Percentiles rank a stretch among this genome's conserved stretches.
Evolutionary conservation across 2,329 filamentous ascomycete genomes (phyloP).

Genomic region (Claviceps paspali): DNA sequence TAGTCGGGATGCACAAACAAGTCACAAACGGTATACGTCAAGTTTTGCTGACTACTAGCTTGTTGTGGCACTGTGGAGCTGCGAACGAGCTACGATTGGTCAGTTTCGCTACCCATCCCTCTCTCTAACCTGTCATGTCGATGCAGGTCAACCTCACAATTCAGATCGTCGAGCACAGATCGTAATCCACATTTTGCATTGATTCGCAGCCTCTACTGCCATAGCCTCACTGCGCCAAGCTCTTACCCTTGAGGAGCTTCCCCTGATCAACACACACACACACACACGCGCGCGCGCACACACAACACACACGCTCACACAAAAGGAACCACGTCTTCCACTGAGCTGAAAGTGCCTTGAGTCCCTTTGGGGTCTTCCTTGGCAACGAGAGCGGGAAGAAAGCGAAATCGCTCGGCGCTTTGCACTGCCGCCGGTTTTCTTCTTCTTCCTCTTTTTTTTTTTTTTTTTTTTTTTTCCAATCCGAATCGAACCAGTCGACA

Average conservation of each 20-base stretch:
- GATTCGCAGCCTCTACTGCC: neutral
- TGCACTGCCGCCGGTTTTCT: too few species aligned
- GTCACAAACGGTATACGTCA: too few species aligned
- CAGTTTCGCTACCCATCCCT: conserved; percentile 9
- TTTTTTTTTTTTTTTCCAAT: too few species aligned
- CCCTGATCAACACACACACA: neutral
- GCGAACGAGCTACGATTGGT: conserved; percentile 8
- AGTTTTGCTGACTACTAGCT: conserved; percentile 2
- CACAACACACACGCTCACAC: too few species aligned
- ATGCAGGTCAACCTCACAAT: conserved; percentile 3
- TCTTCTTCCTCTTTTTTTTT: neutral
- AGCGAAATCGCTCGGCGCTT: neutral
- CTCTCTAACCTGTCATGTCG: conserved; percentile 8
- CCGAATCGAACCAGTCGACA: too few species aligned
- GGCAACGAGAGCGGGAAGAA: neutral
- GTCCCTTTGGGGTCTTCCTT: neutral
- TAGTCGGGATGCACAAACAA: too few species aligned
- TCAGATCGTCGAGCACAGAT: neutral
- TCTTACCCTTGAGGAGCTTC: neutral
- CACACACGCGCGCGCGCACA: too few species aligned
- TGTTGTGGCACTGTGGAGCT: neutral
- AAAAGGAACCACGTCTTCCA: too few species aligned
- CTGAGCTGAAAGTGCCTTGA: neutral
- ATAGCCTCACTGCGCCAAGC: neutral
- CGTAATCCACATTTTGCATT: conserved; percentile 3